Evolutionary conservation across 306 rosid species (phyloP), one percentile per base, ranked within the genome.

Genomic region (Alnus glutinosa): DNA sequence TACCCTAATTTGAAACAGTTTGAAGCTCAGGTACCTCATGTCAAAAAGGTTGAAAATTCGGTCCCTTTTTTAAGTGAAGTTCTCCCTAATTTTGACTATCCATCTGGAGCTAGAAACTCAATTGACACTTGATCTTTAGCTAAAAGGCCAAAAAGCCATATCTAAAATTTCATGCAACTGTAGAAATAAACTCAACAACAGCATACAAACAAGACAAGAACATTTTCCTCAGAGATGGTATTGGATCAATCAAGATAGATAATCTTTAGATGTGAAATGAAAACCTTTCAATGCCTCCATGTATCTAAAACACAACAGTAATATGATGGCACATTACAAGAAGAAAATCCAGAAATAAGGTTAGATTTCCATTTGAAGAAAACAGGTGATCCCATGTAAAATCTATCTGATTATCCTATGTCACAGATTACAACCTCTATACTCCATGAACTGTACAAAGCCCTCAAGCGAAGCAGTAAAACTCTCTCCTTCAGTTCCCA

Each of bases 401-500:
- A 67, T 23, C 72, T 18, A 42, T 67, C 18, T 32, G 70, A 14
- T 47, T 9, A 42, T 42, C 49, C 51, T 39, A 67, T 36, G 44
- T 44, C 51, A 64, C 70, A 67, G 48, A 42, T 18, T 18, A 16
- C 71, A 39, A 42, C 50, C 50, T 9, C 72, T 42, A 42, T 34
- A 47, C 15, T 67, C 72, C 51, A 39, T 52, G 50, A 32, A 34
- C 72, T 79, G 16, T 74, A 75, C 83, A 75, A 47, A 58, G 44
- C 61, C 74, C 67, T 39, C 62, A 57, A 62, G 58, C 13, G 55
- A 59, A 69, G 44, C 28, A 44, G 81, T 19, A 59, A 75, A 68
- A 42, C 39, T 76, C 79, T 28, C 55, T 55, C 58, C 73, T 62
- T 85, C 84, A 82, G 68, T 74, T 84, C 23, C 11, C 81, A 67